Percentiles rank a stretch among this genome's conserved stretches.
These are phyloP conservation scores for Leccinum uliginosum DNA, from an alignment of 768 basidiomycete species.

Conservation along the genomic window DNA sequence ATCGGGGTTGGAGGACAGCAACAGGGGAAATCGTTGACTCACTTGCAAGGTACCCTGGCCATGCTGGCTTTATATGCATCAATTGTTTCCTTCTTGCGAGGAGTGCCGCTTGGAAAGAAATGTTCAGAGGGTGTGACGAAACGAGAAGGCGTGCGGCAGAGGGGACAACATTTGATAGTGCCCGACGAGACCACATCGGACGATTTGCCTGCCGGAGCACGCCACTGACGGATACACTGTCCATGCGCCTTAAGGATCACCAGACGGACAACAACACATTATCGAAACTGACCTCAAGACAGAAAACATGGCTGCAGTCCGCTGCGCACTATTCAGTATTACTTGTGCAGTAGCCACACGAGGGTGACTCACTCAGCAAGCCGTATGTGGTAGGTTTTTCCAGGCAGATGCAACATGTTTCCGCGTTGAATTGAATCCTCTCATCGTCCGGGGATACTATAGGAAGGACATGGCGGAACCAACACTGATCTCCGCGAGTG, in stretches of 20 bases:
- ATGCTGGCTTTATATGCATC: constrained; percentile 70
- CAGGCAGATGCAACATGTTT: constrained; percentile 67
- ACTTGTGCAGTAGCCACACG: not conserved
- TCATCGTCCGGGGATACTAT: constrained; percentile 21
- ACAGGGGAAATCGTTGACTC: constrained; percentile 16
- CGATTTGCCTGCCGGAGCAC: constrained; percentile 52
- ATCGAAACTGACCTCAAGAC: constrained; percentile 51
- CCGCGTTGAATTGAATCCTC: constrained; percentile 35
- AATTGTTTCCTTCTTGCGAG: constrained; percentile 47
- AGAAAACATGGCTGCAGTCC: constrained; percentile 77
- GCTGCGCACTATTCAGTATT: constrained; percentile 34
- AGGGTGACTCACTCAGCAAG: constrained; percentile 49
- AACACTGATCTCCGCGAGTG: constrained; percentile 63
- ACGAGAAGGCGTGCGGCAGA: constrained; percentile 63
- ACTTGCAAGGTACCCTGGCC: constrained; percentile 67
- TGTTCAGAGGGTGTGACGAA: constrained; percentile 73
- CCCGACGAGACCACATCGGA: constrained; percentile 49
- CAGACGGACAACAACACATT: not conserved
- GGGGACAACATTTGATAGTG: constrained; percentile 72
- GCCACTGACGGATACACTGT: constrained; percentile 80
- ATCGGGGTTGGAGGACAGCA: not conserved
- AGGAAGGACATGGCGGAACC: constrained; percentile 59
- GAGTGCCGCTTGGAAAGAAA: constrained; percentile 53
- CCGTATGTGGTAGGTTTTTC: constrained; percentile 70
- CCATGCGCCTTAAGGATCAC: constrained; percentile 3